A percentile compares a stretch with the other conserved stretches of the same genome.
Evolutionary conservation across 225 moss, liverwort and hornwort genomes (phyloP).

Genomic region (Marchantia polymorpha): DNA sequence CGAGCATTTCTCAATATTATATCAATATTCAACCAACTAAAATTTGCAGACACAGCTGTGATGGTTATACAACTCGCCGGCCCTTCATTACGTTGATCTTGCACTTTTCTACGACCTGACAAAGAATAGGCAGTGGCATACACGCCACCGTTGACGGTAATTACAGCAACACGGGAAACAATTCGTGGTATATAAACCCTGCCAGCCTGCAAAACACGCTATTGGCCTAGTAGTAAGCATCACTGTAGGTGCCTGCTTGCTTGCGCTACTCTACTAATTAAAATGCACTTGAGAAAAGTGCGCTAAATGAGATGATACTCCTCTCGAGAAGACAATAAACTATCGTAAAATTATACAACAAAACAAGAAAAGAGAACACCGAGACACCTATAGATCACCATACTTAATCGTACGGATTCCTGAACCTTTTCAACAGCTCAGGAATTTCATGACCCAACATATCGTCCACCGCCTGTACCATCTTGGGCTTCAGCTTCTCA

Average conservation of each 20-base stretch:
- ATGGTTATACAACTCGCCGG: conserved; percentile 2
- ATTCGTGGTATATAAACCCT: conserved; percentile 7
- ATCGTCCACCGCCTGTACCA: conserved; percentile 93
- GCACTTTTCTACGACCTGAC: conserved; percentile 1
- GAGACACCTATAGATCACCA: background rate
- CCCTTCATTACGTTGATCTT: background rate
- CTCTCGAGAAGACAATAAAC: background rate
- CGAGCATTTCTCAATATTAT: background rate
- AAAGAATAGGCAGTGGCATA: conserved; percentile 11
- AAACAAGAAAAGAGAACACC: background rate
- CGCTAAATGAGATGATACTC: background rate
- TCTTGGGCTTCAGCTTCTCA: conserved; percentile 77
- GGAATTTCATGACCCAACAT: conserved; percentile 98
- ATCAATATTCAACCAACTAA: background rate
- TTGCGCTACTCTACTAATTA: background rate
- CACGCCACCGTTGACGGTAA: conserved; percentile 7
- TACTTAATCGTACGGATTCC: conserved; percentile 74
- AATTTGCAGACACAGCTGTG: background rate
- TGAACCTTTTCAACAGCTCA: conserved; percentile 77
- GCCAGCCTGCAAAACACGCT: conserved; percentile 4
- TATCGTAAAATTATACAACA: background rate
- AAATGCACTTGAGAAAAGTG: conserved; percentile 4
- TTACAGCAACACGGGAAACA: background rate
- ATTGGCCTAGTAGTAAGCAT: background rate
- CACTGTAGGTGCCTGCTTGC: background rate